phyloP scores from a whole-genome alignment of 257 asterid species.

The Apocynum venetum region DNA sequence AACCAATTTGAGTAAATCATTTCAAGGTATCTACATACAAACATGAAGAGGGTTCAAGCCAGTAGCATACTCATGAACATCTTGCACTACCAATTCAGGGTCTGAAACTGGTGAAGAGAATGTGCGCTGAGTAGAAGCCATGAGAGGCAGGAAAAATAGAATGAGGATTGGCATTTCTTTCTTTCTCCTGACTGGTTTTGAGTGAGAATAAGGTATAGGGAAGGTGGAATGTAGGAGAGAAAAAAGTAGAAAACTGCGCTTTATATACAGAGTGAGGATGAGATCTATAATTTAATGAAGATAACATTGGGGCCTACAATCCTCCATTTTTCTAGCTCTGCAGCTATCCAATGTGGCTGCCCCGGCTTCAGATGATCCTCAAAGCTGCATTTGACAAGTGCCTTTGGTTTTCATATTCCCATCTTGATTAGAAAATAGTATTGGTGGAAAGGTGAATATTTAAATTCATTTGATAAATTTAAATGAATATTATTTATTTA shows the following conservation, averaged over 20 bases:
- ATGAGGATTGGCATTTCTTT: constrained; percentile 32
- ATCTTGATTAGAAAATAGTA: background rate
- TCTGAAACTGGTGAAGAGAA: constrained; percentile 54
- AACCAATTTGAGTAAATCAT: background rate
- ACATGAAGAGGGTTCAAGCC: background rate
- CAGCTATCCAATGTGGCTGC: constrained; percentile 6
- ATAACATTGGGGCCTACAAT: constrained; percentile 34
- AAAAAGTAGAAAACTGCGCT: constrained; percentile 19
- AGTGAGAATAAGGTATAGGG: background rate
- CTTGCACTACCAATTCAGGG: constrained; percentile 65
- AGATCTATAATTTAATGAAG: constrained; percentile 19
- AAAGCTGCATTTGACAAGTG: background rate
- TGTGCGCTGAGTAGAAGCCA: constrained; percentile 27
- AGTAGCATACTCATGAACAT: constrained; percentile 61
- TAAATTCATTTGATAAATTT: too few relatives aligned
- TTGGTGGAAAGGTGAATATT: too few relatives aligned
- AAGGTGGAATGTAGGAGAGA: constrained; percentile 2
- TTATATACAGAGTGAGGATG: constrained; percentile 25
- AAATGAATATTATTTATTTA: too few relatives aligned
- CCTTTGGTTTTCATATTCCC: background rate
- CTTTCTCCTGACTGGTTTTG: constrained; percentile 1
- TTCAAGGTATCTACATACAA: background rate
- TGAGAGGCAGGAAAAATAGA: constrained; percentile 28
- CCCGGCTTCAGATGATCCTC: background rate
- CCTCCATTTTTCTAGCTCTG: constrained; percentile 19